Evolutionary conservation across 805 yeast genomes (phyloP).

Genomic region (Pichia exigua): DNA sequence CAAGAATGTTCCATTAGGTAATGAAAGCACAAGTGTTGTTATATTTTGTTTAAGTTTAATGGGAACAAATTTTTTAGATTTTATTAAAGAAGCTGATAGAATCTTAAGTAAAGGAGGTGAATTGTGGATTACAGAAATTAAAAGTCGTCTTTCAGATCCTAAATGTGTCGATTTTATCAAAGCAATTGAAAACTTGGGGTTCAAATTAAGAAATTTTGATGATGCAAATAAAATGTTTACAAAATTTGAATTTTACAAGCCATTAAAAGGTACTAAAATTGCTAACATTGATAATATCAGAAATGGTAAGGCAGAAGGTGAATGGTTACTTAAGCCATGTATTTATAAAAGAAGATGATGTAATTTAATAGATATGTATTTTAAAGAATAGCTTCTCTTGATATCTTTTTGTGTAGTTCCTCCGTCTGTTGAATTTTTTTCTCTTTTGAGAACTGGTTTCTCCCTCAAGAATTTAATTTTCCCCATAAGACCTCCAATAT

Average conservation of each 20-base stretch:
- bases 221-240: conserved; percentile 88
- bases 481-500: background rate
- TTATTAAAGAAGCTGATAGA: conserved; percentile 83
- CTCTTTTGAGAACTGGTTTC: too few species aligned
- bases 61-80: conserved; percentile 96
- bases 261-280: conserved; percentile 60
- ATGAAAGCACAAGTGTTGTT: conserved; percentile 77
- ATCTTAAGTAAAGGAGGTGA: conserved; percentile 86
- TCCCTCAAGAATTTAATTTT: background rate
- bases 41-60: conserved; percentile 88
- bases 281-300: conserved; percentile 53
- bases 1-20: conserved; percentile 75
- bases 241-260: conserved; percentile 88
- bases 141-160: conserved; percentile 76
- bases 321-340: conserved; percentile 92
- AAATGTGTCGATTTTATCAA: conserved; percentile 76
- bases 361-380: background rate
- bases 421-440: too few species aligned
- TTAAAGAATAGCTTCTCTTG: too few species aligned
- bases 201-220: conserved; percentile 84
- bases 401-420: too few species aligned
- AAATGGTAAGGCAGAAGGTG: conserved; percentile 60
- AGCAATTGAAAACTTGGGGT: conserved; percentile 69
- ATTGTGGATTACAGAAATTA: conserved; percentile 95
- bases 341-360: conserved; percentile 79